Conservation (phyloP, 2,329 filamentous ascomycete genomes). For the Colletotrichum endophyticum region DNA sequence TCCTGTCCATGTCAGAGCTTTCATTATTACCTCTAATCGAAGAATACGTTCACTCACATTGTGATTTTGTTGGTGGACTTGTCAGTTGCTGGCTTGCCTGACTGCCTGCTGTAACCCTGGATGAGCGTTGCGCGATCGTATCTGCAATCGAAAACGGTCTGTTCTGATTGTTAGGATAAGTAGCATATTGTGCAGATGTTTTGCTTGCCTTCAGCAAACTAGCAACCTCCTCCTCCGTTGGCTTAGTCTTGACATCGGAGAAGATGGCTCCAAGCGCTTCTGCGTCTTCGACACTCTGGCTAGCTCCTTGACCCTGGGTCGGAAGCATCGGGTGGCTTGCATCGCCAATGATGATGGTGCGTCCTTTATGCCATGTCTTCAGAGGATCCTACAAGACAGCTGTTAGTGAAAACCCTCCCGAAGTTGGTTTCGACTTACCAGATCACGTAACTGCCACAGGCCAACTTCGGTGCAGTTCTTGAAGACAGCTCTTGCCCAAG, state of each 20-base stretch:
- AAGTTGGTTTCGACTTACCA: constrained; percentile 8
- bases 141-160: constrained; percentile 29
- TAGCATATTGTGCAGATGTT: background rate
- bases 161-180: background rate
- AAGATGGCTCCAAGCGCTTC: constrained; percentile 38
- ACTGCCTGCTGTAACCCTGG: constrained; percentile 46
- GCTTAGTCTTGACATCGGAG: constrained; percentile 21
- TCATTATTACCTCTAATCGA: constrained; percentile 7
- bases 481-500: constrained; percentile 41
- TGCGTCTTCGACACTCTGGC: constrained; percentile 45
- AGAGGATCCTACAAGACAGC: constrained; percentile 33
- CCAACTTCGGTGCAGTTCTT: constrained; percentile 34
- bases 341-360: constrained; percentile 24
- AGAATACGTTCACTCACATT: background rate
- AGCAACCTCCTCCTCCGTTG: constrained; percentile 26
- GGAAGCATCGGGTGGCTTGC: constrained; percentile 35
- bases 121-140: constrained; percentile 43
- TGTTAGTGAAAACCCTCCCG: background rate
- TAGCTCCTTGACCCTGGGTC: constrained; percentile 46
- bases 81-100: constrained; percentile 41
- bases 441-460: constrained; percentile 50
- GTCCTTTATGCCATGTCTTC: constrained; percentile 32
- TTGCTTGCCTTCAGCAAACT: constrained; percentile 15
- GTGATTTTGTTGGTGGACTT: constrained; percentile 1
- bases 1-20: constrained; percentile 33